phyloP scores from a whole-genome alignment of 306 rosid genomes.

The Quercus robur region DNA sequence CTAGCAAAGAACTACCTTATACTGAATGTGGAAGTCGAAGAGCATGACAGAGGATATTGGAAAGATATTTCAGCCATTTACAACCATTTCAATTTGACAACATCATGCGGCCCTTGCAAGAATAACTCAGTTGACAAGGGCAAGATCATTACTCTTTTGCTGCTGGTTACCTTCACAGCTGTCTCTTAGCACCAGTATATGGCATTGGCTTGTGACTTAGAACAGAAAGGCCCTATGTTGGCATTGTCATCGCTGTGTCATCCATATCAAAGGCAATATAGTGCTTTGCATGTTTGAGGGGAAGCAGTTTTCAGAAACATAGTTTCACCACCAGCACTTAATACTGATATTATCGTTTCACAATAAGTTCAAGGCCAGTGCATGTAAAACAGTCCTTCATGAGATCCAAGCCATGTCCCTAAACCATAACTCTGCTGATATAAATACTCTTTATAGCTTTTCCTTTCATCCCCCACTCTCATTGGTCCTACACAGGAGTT shows the following conservation, averaged over 20 bases:
- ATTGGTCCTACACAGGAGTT: slow-evolving; percentile 25
- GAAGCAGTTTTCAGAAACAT: background rate
- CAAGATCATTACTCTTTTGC: background rate
- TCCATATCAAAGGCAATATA: background rate
- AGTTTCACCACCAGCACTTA: background rate
- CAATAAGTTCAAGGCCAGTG: slow-evolving; percentile 27
- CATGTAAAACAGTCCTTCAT: slow-evolving; percentile 68
- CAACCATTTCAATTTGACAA: background rate
- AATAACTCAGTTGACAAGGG: background rate
- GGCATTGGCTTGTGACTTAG: background rate
- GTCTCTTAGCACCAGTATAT: background rate
- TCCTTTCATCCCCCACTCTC: slow-evolving; percentile 21
- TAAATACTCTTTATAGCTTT: background rate
- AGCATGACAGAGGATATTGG: no score
- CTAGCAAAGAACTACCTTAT: no score
- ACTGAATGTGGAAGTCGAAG: no score
- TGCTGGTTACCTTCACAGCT: background rate
- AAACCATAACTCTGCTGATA: slow-evolving; percentile 20
- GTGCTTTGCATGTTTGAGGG: background rate
- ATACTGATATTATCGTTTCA: background rate
- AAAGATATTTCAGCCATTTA: no score
- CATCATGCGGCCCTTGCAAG: background rate
- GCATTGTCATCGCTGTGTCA: background rate
- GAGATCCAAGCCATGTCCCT: slow-evolving; percentile 88
- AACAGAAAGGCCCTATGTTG: background rate